Evolutionary conservation across 2,329 filamentous ascomycete species (phyloP).

Genomic region (Venturia asperata): DNA sequence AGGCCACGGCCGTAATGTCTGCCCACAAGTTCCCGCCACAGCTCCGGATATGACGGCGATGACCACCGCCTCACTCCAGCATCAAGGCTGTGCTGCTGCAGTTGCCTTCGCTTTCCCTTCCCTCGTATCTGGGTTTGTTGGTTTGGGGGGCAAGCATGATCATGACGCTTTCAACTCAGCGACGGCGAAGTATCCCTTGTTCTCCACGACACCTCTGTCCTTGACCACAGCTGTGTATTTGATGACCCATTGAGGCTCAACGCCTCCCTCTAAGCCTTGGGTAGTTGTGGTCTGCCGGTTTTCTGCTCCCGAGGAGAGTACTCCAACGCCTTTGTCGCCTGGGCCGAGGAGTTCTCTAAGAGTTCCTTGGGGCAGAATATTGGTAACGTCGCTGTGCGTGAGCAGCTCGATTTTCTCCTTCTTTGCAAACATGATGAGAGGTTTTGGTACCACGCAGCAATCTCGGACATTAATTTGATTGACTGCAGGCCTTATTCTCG

Average conservation of each 20-base stretch:
- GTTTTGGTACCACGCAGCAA: conserved; percentile 91
- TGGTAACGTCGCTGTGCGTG: conserved; percentile 89
- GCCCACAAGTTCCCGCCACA: neutral
- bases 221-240: conserved; percentile 96
- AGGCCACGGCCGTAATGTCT: neutral
- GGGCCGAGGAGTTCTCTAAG: conserved; percentile 74
- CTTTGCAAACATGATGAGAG: conserved; percentile 77
- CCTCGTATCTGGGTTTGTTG: neutral
- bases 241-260: conserved; percentile 87
- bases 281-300: conserved; percentile 38
- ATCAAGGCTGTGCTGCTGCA: neutral
- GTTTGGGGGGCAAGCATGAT: neutral
- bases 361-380: conserved; percentile 81
- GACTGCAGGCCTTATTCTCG: conserved; percentile 67
- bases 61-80: neutral
- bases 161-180: conserved; percentile 54
- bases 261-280: conserved; percentile 63
- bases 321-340: conserved; percentile 62
- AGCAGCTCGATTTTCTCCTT: conserved; percentile 75
- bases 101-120: neutral
- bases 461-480: conserved; percentile 95
- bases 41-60: neutral
- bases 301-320: conserved; percentile 57
- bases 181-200: conserved; percentile 92
- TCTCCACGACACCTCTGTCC: conserved; percentile 92